A percentile compares a stretch with the other conserved stretches of the same genome.
Evolutionary conservation across 129 eudicot species (phyloP).

Genomic region (Pittosporum tobira): DNA sequence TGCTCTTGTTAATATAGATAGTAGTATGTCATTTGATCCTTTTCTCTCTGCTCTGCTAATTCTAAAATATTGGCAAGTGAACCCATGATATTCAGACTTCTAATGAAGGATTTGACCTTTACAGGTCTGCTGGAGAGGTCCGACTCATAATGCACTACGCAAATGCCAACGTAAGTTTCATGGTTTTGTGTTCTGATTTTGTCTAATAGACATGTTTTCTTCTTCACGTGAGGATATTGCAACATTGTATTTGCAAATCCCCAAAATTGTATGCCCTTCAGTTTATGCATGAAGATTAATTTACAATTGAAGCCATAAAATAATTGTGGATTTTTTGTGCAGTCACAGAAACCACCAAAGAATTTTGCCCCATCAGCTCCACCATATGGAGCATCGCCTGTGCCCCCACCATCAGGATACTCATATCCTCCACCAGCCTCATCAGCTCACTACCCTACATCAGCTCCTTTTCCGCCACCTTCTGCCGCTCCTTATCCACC

Average conservation of each 20-base stretch:
- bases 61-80: too few species aligned
- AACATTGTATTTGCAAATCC: not conserved
- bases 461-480: slow-evolving; percentile 25
- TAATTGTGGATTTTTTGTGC: not conserved
- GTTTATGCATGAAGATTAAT: not conserved
- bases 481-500: slow-evolving; percentile 34
- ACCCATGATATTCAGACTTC: not conserved
- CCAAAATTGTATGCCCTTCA: not conserved
- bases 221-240: not conserved
- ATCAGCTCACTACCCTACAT: slow-evolving; percentile 27
- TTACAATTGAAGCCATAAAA: not conserved
- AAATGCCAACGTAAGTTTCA: slow-evolving; percentile 48
- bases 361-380: slow-evolving; percentile 42
- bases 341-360: slow-evolving; percentile 54
- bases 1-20: too few species aligned
- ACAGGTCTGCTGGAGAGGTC: slow-evolving; percentile 86
- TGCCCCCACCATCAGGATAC: slow-evolving; percentile 30
- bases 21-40: not conserved
- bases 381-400: slow-evolving; percentile 21
- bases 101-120: slow-evolving; percentile 5
- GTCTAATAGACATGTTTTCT: slow-evolving; percentile 10
- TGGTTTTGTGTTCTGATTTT: not conserved
- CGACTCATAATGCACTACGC: slow-evolving; percentile 74
- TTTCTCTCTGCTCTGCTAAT: not conserved
- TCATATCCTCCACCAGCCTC: slow-evolving; percentile 33